Evolutionary conservation across 1,284 basidiomycete genomes (phyloP), one percentile per base, ranked within the genome.

Genomic region (Mycena sp.): DNA sequence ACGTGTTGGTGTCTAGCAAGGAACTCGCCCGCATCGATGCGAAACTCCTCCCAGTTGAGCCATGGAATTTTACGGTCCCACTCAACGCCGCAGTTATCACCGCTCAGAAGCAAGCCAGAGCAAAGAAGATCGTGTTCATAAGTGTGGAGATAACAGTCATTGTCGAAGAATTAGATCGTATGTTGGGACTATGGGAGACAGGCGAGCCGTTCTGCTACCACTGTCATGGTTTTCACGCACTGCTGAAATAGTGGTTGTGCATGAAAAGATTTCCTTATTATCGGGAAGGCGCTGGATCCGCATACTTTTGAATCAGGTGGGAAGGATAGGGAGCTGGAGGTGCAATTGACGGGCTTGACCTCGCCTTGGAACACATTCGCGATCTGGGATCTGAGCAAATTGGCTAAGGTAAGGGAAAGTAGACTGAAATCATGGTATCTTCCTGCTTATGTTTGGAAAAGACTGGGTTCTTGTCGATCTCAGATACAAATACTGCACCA

Each of bases 321-420:
- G 45, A 57, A 40, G 44, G 28, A 50, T 35, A 26, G 46, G 21
- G 56, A 32, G 37, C 14, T 50, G 35, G 56, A 58, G 46, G 56
- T 58, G 56, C 56, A 58, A 50, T 58, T 58, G 56, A 58, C 46
- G 28, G 56, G 56, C 6, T 58, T 58, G 56, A 58, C 56, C 38
- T 58, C 56, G 38, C 56, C 56, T 43, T 58, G 56, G 56, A 58
- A 58, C 29, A 58, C 56, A 43, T 58, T 58, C 46, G 56, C 56
- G 46, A 50, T 58, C 37, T 58, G 56, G 56, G 56, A 58, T 58
- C 56, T 58, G 56, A 41, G 38, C 38, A 58, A 58, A 50, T 21
- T 58, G 29, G 56, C 56, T 17, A 58, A 58, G 46, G 56, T 58
- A 43, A 49, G 28, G 43, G 37, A 45, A 49, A 48, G 12, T 49